Evolutionary conservation across 805 yeast genomes (phyloP).

Genomic region (Scheffersomyces lignosus): DNA sequence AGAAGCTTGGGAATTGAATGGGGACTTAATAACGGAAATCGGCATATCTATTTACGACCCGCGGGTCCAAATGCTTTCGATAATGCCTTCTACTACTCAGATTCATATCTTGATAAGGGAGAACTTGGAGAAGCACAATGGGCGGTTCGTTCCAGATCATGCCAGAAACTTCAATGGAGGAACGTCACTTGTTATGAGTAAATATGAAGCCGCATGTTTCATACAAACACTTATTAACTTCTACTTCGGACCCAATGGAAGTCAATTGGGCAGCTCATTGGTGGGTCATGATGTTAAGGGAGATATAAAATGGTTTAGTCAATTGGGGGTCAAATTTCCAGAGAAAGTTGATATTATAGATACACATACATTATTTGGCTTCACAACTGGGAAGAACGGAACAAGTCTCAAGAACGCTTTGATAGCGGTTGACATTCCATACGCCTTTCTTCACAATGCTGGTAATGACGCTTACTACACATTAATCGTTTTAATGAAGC

Average conservation of each 20-base stretch:
- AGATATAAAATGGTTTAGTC: constrained; percentile 52
- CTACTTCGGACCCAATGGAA: constrained; percentile 29
- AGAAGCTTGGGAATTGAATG: constrained; percentile 55
- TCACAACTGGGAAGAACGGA: constrained; percentile 42
- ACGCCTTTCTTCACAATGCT: constrained; percentile 64
- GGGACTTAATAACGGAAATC: constrained; percentile 49
- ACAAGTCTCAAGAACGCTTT: constrained; percentile 48
- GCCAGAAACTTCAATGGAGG: constrained; percentile 52
- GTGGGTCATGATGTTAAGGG: constrained; percentile 63
- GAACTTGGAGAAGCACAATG: constrained; percentile 43
- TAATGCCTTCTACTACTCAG: constrained; percentile 42
- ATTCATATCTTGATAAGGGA: constrained; percentile 48
- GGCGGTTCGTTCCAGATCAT: constrained; percentile 55
- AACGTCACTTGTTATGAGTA: constrained; percentile 41
- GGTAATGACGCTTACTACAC: constrained; percentile 73
- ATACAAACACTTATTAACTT: constrained; percentile 45
- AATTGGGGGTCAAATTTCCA: constrained; percentile 50
- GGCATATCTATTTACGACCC: constrained; percentile 62
- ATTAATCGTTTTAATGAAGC: constrained; percentile 46
- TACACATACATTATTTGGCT: constrained; percentile 46
- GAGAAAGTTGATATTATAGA: constrained; percentile 36
- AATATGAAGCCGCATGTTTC: constrained; percentile 34
- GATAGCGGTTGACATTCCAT: constrained; percentile 51
- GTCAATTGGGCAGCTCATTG: constrained; percentile 27
- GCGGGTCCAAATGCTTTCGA: constrained; percentile 36